phyloP scores from a whole-genome alignment of 768 basidiomycete species.

The Nevesoporus exiguus region DNA sequence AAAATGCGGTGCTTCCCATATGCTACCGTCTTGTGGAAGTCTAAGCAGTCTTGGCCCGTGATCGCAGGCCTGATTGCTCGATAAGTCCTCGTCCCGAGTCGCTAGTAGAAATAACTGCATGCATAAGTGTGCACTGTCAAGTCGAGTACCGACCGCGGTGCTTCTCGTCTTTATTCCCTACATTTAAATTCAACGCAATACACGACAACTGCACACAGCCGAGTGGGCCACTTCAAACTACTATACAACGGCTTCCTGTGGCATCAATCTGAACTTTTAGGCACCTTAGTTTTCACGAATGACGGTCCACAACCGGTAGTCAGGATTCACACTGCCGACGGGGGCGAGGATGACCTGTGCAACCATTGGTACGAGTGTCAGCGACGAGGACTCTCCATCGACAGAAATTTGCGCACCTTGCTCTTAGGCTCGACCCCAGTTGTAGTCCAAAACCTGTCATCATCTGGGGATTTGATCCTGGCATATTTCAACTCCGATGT shows the following conservation, averaged over 20 bases:
- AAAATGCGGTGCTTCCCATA: too few relatives aligned
- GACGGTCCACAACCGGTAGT: neutral
- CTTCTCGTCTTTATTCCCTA: too few relatives aligned
- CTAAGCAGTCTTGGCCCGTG: too few relatives aligned
- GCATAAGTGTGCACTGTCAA: too few relatives aligned
- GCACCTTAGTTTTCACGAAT: neutral
- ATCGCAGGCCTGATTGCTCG: too few relatives aligned
- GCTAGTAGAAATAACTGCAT: too few relatives aligned
- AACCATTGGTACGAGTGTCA: neutral
- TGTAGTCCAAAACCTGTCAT: neutral
- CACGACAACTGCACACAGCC: too few relatives aligned
- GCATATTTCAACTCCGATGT: neutral
- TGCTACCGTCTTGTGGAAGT: too few relatives aligned
- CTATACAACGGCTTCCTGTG: neutral
- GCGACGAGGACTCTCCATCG: neutral
- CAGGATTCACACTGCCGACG: neutral
- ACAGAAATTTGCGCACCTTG: neutral
- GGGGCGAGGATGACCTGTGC: neutral
- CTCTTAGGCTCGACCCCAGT: neutral
- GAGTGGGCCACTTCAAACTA: neutral
- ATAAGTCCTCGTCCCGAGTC: too few relatives aligned
- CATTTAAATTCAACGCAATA: too few relatives aligned
- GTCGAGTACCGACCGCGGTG: too few relatives aligned
- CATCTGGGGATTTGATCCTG: neutral
- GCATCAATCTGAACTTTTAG: too few relatives aligned